phyloP scores from a whole-genome alignment of 2,329 filamentous ascomycete species.

The Fusarium musae region DNA sequence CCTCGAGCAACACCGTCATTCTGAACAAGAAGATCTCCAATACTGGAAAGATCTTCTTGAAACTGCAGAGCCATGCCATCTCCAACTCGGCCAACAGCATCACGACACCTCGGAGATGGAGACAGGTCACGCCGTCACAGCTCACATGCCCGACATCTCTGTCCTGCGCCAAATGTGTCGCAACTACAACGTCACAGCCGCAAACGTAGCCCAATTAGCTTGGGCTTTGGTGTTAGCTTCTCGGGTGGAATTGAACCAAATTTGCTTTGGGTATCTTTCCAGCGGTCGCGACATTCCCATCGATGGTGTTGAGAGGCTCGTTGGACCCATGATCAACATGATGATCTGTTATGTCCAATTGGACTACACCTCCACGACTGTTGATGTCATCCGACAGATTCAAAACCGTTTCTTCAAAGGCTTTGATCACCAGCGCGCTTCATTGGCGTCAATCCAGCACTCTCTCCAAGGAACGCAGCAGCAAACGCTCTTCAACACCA shows the following conservation, averaged over 20 bases:
- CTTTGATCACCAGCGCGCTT: neutral
- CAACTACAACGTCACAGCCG: neutral
- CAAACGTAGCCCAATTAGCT: neutral
- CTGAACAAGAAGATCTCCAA: neutral
- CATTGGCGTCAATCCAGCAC: accelerated
- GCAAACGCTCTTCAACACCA: neutral
- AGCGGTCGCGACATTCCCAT: neutral
- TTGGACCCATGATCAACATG: neutral
- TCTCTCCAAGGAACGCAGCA: neutral
- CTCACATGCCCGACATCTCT: neutral
- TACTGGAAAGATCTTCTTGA: neutral
- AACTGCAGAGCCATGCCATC: neutral
- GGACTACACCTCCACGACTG: neutral
- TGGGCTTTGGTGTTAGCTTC: neutral
- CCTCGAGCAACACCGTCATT: neutral
- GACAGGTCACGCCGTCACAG: neutral
- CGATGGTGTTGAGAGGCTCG: neutral
- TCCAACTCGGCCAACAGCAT: neutral
- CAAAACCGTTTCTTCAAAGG: neutral
- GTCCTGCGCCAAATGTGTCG: neutral
- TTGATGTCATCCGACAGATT: neutral
- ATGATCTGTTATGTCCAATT: neutral
- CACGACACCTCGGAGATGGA: accelerated
- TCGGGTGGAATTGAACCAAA: neutral
- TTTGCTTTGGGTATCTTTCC: neutral